Evolutionary conservation across 2,329 filamentous ascomycete genomes (phyloP).

Genomic region (Cladosporium sp.): DNA sequence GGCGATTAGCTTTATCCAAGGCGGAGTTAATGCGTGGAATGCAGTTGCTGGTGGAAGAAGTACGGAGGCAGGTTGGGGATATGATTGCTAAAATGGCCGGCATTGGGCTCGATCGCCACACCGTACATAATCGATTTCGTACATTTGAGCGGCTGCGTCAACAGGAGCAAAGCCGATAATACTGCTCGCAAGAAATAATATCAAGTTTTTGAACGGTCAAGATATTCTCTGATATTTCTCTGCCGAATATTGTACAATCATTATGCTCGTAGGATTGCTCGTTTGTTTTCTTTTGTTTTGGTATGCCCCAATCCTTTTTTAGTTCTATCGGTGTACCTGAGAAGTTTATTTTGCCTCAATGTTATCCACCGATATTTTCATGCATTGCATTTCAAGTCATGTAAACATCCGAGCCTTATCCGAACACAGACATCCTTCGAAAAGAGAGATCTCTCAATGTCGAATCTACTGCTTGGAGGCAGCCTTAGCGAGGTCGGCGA

Average conservation of each 20-base stretch:
- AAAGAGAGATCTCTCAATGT: no score
- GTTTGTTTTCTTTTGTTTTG: not conserved
- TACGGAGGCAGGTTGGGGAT: slow-evolving; percentile 6
- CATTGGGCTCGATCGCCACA: not conserved
- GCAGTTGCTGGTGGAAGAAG: slow-evolving; percentile 11
- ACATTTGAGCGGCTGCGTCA: no score
- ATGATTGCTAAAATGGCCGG: slow-evolving; percentile 9
- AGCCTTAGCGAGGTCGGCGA: slow-evolving; percentile 58
- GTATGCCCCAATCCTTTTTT: not conserved
- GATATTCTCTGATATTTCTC: no score
- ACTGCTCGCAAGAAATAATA: no score
- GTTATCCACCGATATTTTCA: no score
- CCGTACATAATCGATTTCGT: no score
- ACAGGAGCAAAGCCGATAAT: no score
- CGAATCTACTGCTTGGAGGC: slow-evolving; percentile 28
- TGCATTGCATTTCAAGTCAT: no score
- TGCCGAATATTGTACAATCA: not conserved
- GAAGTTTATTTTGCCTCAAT: not conserved
- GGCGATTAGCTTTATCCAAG: slow-evolving; percentile 23
- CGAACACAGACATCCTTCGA: no score
- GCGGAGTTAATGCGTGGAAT: slow-evolving; percentile 24
- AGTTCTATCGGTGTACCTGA: not conserved
- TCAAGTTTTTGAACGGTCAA: no score
- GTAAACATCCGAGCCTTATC: no score
- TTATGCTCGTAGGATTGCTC: not conserved